Evolutionary conservation across 306 rosid species (phyloP).

Genomic region (Coriaria nepalensis): DNA sequence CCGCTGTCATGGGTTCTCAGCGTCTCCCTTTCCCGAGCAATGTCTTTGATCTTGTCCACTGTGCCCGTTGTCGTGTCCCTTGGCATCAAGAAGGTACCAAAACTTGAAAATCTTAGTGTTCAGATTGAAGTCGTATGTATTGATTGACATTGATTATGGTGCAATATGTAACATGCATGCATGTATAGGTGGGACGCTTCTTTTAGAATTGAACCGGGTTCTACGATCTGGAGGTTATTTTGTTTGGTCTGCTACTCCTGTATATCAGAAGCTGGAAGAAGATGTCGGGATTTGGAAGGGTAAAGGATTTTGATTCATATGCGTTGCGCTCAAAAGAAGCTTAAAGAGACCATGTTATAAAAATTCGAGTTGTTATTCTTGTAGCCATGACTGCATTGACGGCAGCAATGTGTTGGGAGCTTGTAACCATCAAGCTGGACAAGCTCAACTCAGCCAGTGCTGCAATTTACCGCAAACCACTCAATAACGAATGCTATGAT

Average conservation of each 20-base stretch:
- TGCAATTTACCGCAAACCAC: constrained; percentile 73
- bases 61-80: constrained; percentile 89
- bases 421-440: constrained; percentile 65
- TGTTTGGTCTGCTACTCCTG: constrained; percentile 91
- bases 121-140: no score
- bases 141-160: no score
- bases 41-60: constrained; percentile 65
- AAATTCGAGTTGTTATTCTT: constrained; percentile 1
- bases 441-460: constrained; percentile 46
- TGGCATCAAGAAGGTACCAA: constrained; percentile 92
- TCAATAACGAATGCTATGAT: constrained; percentile 58
- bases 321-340: not conserved
- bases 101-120: no score
- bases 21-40: constrained; percentile 68
- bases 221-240: constrained; percentile 74
- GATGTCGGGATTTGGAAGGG: constrained; percentile 80
- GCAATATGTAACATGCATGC: no score
- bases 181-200: constrained; percentile 56
- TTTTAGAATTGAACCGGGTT: constrained; percentile 73
- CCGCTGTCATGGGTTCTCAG: constrained; percentile 94
- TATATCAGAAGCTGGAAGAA: constrained; percentile 67
- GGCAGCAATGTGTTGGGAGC: constrained; percentile 81
- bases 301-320: constrained; percentile 13
- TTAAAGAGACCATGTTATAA: no score
- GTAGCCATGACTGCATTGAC: constrained; percentile 67